These are phyloP conservation scores for Shiraia sp. DNA, from an alignment of 2,329 filamentous ascomycete genomes.

Conservation along the genomic window DNA sequence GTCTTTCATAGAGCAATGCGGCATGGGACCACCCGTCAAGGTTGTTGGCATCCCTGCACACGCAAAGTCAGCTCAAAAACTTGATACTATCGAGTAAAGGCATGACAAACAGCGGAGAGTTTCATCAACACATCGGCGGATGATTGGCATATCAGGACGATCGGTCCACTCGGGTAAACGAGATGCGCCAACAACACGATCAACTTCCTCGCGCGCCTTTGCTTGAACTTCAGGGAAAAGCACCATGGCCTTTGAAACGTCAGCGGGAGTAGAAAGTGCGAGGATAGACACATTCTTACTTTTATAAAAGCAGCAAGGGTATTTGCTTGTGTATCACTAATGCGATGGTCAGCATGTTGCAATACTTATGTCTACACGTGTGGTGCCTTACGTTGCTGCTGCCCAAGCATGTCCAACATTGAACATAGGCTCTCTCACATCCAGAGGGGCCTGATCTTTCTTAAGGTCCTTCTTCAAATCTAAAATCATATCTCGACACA, in stretches of 20 bases:
- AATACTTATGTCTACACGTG: no score
- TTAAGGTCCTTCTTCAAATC: no score
- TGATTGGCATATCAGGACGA: slow-evolving; percentile 24
- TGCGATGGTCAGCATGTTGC: no score
- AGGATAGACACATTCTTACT: slow-evolving; percentile 12
- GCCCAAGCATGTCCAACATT: no score
- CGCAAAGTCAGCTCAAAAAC: no score
- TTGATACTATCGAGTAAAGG: no score
- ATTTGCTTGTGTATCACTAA: slow-evolving; percentile 18
- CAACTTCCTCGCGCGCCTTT: slow-evolving; percentile 32
- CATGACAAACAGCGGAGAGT: slow-evolving; percentile 34
- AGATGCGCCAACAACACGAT: slow-evolving; percentile 33
- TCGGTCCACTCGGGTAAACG: slow-evolving; percentile 36
- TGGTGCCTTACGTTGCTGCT: no score
- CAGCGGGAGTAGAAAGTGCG: background rate
- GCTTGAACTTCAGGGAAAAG: slow-evolving; percentile 26
- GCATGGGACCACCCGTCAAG: slow-evolving; percentile 26
- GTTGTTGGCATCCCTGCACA: slow-evolving; percentile 35
- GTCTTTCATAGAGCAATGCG: slow-evolving; percentile 29
- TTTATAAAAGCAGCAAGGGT: slow-evolving; percentile 29
- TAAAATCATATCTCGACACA: no score
- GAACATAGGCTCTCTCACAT: no score
- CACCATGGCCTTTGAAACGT: slow-evolving; percentile 21
- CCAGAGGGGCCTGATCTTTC: no score
- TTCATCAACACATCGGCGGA: slow-evolving; percentile 36